These are phyloP conservation scores for Thyridium curvatum DNA, from an alignment of 2,329 filamentous ascomycete species.

Conservation along the genomic window DNA sequence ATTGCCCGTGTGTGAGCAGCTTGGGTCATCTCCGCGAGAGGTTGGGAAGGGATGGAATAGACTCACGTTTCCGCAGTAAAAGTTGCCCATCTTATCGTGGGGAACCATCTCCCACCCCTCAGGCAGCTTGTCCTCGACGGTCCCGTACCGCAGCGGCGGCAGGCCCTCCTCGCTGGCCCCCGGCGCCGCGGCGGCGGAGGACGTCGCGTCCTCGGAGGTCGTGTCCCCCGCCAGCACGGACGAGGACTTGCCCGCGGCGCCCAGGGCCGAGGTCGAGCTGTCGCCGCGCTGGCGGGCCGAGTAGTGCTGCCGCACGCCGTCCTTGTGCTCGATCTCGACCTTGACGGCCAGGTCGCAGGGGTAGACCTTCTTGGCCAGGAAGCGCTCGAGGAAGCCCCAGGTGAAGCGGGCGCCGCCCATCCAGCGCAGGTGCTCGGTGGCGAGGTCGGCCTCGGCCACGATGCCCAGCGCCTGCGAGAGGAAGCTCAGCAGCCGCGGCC, in stretches of 20 bases:
- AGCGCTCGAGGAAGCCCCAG: constrained; percentile 71
- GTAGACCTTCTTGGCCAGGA: constrained; percentile 72
- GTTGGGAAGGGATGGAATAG: neutral
- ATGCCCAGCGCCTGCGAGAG: constrained; percentile 86
- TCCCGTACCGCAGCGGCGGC: constrained; percentile 72
- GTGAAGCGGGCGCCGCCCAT: constrained; percentile 85
- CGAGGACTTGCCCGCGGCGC: neutral
- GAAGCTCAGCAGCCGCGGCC: constrained; percentile 68
- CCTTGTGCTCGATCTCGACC: constrained; percentile 72
- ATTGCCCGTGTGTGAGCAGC: neutral
- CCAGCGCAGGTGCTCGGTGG: constrained; percentile 87
- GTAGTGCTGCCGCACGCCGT: constrained; percentile 68
- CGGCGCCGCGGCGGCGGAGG: constrained; percentile 3
- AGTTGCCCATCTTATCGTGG: constrained; percentile 77
- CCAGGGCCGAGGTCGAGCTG: neutral
- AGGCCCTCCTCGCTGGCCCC: constrained; percentile 43
- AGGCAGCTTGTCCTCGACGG: constrained; percentile 69
- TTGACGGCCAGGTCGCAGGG: constrained; percentile 86
- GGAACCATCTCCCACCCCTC: constrained; percentile 69
- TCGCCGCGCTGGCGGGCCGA: constrained; percentile 2
- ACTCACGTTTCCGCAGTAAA: constrained; percentile 83
- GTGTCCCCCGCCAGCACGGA: neutral
- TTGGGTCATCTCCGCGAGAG: too few relatives aligned
- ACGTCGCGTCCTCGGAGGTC: neutral
- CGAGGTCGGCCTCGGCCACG: constrained; percentile 83